Conservation (phyloP, 148 eudicot genomes). For the Persicaria maculosa region DNA sequence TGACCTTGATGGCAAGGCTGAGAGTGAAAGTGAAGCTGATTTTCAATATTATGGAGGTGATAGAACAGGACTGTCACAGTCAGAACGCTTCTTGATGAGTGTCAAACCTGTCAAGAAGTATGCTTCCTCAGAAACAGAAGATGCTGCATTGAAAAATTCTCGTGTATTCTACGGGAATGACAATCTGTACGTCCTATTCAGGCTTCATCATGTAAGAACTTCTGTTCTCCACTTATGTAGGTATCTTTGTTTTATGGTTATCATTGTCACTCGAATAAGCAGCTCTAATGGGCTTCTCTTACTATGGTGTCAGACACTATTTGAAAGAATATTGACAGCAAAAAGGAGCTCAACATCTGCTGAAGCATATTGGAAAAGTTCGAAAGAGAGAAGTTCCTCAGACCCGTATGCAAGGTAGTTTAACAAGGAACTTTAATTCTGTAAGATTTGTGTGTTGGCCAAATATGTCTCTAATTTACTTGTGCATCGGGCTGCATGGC, state of each 20-base stretch:
- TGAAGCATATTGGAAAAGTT: constrained; percentile 51
- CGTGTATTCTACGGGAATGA: constrained; percentile 78
- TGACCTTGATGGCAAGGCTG: constrained; percentile 70
- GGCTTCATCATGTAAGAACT: constrained; percentile 73
- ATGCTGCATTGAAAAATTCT: constrained; percentile 35
- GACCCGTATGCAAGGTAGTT: constrained; percentile 73
- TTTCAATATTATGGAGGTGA: constrained; percentile 44
- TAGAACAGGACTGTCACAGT: constrained; percentile 32
- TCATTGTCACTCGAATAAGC: background rate
- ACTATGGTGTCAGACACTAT: constrained; percentile 41
- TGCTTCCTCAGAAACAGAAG: constrained; percentile 33
- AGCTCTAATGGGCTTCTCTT: background rate
- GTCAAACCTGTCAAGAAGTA: constrained; percentile 64
- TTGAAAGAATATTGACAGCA: constrained; percentile 73
- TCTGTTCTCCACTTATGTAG: background rate
- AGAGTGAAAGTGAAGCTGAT: constrained; percentile 85
- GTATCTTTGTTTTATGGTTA: background rate
- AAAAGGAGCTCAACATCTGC: constrained; percentile 45
- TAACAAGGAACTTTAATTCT: background rate
- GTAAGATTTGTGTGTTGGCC: background rate
- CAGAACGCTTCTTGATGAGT: constrained; percentile 43
- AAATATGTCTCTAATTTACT: background rate
- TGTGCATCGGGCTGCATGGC: background rate
- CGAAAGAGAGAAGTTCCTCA: constrained; percentile 43
- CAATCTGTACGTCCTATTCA: constrained; percentile 61